Evolutionary conservation across 345 rosid genomes (phyloP), one percentile per base, ranked within the genome.

Genomic region (thale cress (Arabidopsis thaliana)): DNA sequence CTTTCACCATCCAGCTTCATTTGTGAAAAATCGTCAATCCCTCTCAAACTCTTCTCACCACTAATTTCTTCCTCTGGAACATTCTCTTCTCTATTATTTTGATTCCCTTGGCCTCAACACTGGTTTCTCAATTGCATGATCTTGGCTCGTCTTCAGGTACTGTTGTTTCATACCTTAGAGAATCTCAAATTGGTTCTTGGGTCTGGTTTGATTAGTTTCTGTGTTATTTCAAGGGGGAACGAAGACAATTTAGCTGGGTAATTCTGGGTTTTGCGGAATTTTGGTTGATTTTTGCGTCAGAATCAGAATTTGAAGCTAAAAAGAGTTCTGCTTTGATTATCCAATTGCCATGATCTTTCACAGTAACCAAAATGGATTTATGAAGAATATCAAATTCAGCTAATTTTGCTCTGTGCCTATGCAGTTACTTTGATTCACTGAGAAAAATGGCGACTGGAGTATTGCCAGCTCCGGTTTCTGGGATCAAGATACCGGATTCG

Each of bases 381-480:
- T 3, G 34, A 46, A 56, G 36, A 14, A 49, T 50, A 7, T 46
- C 7, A 3, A 33, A 61, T 20, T 71, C 12, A 56, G 72, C 56
- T 77, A 10, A 23, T 56, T 38, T 4, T 41, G 69, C 16, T 78
- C 5, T 72, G 51, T 72, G 81, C 10, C 8, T 59, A 41, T 65
- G 73, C 74, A 78, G 81, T 49, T 57, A 23, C 24, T 71, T 76
- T 60, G 75, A 60, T 55, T 74, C 67, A 55, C 41, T 45, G 66
- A 42, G 45, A 37, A 67, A 79, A 77, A 89, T 91, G 99, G 89
- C 93, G 58, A 85, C 89, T 49, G 99, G 96, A 69, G 67, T 87
- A 13, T 85, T 89, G 23, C 86, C 96, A 12, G 81, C 94, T 62
- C 84, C 94, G 0, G 84, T 89, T 80, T 55, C 87, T 7, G 96